Evolutionary conservation across 2,329 filamentous ascomycete genomes (phyloP).

Genomic region (Mycosphaerella sp.): DNA sequence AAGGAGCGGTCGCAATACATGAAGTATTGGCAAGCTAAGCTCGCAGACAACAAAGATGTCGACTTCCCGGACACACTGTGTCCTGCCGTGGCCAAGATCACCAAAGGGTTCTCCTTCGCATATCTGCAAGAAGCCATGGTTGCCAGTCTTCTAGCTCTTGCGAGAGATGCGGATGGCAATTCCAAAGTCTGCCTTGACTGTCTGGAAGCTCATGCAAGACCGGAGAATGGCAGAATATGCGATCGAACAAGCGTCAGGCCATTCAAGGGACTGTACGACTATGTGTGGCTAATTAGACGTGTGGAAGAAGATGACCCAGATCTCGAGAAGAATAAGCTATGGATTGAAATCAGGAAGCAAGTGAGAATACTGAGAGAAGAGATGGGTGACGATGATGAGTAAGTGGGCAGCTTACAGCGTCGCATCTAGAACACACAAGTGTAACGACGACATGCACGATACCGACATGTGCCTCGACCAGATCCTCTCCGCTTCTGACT

Average conservation of each 20-base stretch:
- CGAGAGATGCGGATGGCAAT: conserved; percentile 38
- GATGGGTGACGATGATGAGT: conserved; percentile 37
- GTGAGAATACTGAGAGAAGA: conserved; percentile 55
- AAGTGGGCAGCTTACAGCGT: no score
- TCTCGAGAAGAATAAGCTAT: conserved; percentile 50
- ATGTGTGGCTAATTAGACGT: conserved; percentile 24
- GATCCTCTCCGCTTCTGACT: neutral
- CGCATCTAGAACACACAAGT: no score
- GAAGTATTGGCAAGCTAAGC: conserved; percentile 51
- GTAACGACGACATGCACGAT: no score
- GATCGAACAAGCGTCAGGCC: conserved; percentile 20
- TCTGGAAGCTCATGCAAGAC: conserved; percentile 21
- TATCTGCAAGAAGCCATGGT: conserved; percentile 66
- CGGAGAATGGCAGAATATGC: conserved; percentile 19
- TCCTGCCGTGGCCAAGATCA: conserved; percentile 55
- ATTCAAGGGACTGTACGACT: conserved; percentile 29
- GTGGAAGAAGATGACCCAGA: conserved; percentile 37
- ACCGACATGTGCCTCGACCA: no score
- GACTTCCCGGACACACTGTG: conserved; percentile 56
- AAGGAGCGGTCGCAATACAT: conserved; percentile 54
- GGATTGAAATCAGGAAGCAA: conserved; percentile 59
- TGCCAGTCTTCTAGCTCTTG: conserved; percentile 55
- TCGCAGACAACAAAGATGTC: conserved; percentile 51
- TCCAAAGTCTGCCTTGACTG: conserved; percentile 28
- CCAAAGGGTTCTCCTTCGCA: conserved; percentile 60